phyloP scores from a whole-genome alignment of 2,329 filamentous ascomycete genomes.

The Aspergillus glaucus region DNA sequence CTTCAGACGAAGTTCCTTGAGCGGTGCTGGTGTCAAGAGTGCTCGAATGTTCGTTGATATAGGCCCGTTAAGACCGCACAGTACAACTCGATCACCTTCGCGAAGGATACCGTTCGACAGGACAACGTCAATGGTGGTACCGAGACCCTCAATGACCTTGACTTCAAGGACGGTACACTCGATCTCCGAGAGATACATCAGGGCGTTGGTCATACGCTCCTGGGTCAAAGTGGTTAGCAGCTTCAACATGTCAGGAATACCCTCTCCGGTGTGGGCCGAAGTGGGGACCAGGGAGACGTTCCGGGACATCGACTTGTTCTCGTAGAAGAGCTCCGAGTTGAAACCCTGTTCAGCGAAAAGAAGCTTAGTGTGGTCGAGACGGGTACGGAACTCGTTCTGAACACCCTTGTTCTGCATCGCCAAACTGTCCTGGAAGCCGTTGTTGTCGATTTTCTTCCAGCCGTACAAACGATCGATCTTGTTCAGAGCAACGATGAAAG shows the following conservation, averaged over 20 bases:
- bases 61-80: slow-evolving; percentile 94
- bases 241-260: slow-evolving; percentile 98
- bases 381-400: slow-evolving; percentile 87
- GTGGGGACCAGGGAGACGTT: slow-evolving; percentile 95
- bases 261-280: slow-evolving; percentile 96
- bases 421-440: slow-evolving; percentile 91
- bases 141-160: slow-evolving; percentile 97
- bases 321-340: slow-evolving; percentile 93
- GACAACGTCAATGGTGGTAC: slow-evolving; percentile 97
- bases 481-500: slow-evolving; percentile 97
- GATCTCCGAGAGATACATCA: slow-evolving; percentile 98
- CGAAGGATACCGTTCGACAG: slow-evolving; percentile 90
- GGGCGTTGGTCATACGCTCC: slow-evolving; percentile 90
- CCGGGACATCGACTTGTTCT: slow-evolving; percentile 95
- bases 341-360: slow-evolving; percentile 95
- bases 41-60: slow-evolving; percentile 95
- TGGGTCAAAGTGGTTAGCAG: slow-evolving; percentile 87
- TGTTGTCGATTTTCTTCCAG: slow-evolving; percentile 98
- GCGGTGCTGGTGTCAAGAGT: slow-evolving; percentile 81
- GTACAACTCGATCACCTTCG: slow-evolving; percentile 88
- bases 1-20: slow-evolving; percentile 92
- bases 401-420: slow-evolving; percentile 85
- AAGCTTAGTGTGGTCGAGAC: slow-evolving; percentile 83
- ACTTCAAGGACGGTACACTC: slow-evolving; percentile 97
- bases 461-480: slow-evolving; percentile 99